phyloP scores from a whole-genome alignment of 441 rosid genomes.

The Croton laevigatus region DNA sequence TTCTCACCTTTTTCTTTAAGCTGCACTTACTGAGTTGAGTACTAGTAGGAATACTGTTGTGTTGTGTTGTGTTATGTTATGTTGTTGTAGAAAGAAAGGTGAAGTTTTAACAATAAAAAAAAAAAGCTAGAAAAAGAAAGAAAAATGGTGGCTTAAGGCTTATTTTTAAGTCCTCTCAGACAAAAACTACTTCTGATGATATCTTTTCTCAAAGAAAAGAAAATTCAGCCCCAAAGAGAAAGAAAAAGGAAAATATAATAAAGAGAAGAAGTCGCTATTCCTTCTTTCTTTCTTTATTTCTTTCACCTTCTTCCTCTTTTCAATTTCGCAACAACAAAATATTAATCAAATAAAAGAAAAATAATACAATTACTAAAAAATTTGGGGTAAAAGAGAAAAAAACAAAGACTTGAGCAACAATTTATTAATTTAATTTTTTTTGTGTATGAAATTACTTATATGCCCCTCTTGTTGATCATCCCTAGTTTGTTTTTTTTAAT shows the following conservation, averaged over 20 bases:
- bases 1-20: constrained; percentile 27
- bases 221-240: constrained; percentile 29
- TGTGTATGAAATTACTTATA: constrained; percentile 16
- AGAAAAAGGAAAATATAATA: constrained; percentile 11
- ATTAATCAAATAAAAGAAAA: constrained; percentile 6
- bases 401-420: constrained; percentile 26
- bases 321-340: constrained; percentile 3
- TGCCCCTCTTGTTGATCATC: constrained; percentile 13
- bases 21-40: constrained; percentile 21
- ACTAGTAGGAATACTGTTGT: not conserved
- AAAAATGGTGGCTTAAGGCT: constrained; percentile 24
- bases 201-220: constrained; percentile 32
- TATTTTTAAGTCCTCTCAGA: not conserved
- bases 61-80: too few relatives aligned
- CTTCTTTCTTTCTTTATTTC: constrained; percentile 23
- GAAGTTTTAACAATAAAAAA: constrained; percentile 17
- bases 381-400: not conserved
- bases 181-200: constrained; percentile 13
- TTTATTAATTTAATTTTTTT: not conserved
- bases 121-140: constrained; percentile 24
- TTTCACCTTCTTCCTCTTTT: constrained; percentile 16
- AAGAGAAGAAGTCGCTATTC: constrained; percentile 41
- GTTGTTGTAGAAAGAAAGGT: constrained; percentile 18
- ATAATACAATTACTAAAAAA: constrained; percentile 8
- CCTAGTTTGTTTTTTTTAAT: not conserved